Conservation (phyloP, 352 stramenopile genomes). For the Phytophthora crassamura region DNA sequence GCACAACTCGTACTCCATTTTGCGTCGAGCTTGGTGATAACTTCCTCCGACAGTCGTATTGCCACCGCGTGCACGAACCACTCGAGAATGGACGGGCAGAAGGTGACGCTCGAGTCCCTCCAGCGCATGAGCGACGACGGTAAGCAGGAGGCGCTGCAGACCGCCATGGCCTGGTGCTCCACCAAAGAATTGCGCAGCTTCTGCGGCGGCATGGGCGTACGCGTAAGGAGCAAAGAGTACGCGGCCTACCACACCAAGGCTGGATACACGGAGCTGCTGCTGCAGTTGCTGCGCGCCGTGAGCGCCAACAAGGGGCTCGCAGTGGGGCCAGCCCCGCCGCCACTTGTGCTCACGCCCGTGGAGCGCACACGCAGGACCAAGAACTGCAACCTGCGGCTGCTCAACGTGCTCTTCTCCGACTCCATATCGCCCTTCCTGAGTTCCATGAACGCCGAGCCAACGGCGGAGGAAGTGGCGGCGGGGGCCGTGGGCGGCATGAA, state of each 20-base stretch:
- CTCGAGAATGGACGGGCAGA: constrained; percentile 9
- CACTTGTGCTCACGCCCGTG: constrained; percentile 6
- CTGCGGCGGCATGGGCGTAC: constrained; percentile 25
- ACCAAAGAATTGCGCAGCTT: constrained; percentile 29
- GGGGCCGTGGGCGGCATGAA: constrained; percentile 21
- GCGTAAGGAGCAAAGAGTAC: constrained; percentile 31
- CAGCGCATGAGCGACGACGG: constrained; percentile 25
- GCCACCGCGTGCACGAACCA: not conserved
- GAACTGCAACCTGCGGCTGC: constrained; percentile 33
- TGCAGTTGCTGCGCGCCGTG: constrained; percentile 18
- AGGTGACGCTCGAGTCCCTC: constrained; percentile 27
- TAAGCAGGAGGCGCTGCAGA: constrained; percentile 24
- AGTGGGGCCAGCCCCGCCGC: not conserved
- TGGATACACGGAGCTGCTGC: constrained; percentile 27
- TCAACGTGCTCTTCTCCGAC: constrained; percentile 29
- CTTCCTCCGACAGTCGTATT: no score
- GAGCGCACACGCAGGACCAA: constrained; percentile 28
- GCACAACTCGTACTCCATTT: no score
- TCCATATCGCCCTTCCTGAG: constrained; percentile 16
- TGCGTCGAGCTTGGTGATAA: no score
- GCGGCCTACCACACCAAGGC: constrained; percentile 33
- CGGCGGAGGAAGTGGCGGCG: constrained; percentile 5
- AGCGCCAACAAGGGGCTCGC: constrained; percentile 15
- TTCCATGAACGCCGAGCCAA: constrained; percentile 24
- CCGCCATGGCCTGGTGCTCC: constrained; percentile 26